A percentile compares a stretch with the other conserved stretches of the same genome.
Conservation (phyloP, 2,329 filamentous ascomycete genomes). For the Magnaporthiopsis incrustans region DNA sequence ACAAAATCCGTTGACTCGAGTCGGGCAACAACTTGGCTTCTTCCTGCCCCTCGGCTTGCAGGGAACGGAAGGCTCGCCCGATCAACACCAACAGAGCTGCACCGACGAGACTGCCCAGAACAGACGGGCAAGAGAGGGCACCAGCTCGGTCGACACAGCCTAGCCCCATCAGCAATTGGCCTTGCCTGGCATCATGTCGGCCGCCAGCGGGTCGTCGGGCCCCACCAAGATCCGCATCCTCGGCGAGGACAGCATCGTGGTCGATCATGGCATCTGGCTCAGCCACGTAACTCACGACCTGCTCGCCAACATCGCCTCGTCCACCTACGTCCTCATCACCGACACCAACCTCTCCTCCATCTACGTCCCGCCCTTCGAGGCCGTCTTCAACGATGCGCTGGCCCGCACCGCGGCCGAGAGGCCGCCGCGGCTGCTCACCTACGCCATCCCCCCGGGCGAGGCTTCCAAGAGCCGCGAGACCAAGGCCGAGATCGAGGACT, state of each 20-base stretch:
- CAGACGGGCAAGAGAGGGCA: background rate
- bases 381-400: slow-evolving; percentile 49
- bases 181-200: slow-evolving; percentile 12
- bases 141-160: background rate
- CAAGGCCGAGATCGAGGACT: slow-evolving; percentile 94
- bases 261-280: slow-evolving; percentile 86
- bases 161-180: background rate
- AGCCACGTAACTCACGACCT: slow-evolving; percentile 76
- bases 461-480: slow-evolving; percentile 88
- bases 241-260: slow-evolving; percentile 81
- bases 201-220: slow-evolving; percentile 17
- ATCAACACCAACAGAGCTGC: background rate
- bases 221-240: slow-evolving; percentile 68
- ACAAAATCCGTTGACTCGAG: background rate
- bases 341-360: slow-evolving; percentile 81
- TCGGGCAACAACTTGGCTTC: background rate
- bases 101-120: background rate
- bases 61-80: no score
- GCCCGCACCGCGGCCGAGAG: slow-evolving; percentile 4
- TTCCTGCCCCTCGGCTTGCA: background rate
- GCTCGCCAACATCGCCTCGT: slow-evolving; percentile 66
- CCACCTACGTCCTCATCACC: slow-evolving; percentile 93
- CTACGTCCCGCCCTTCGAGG: slow-evolving; percentile 72
- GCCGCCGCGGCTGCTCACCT: slow-evolving; percentile 66
- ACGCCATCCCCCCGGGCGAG: slow-evolving; percentile 84